Evolutionary conservation across 1,284 basidiomycete species (phyloP), one percentile per base, ranked within the genome.

Genomic region (Peniophora sp.): DNA sequence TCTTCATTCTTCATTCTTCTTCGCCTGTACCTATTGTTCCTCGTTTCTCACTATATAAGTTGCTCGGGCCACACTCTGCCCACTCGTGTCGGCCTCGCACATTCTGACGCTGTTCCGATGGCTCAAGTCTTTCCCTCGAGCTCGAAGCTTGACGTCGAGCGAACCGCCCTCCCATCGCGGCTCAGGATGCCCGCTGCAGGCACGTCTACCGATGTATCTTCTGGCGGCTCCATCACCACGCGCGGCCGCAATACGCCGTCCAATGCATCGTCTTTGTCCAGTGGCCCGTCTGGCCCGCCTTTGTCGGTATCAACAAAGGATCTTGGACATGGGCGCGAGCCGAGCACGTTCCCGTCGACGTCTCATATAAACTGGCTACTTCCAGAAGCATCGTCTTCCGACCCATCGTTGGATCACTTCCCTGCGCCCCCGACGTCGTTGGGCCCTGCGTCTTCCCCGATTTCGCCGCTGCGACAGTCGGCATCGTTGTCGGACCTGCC

Each of bases 321-420:
- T 20, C 37, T n/a, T n/a, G n/a, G 18, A 45, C 24, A 17, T 12
- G 20, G 39, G 48, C 35, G 27, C 27, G 27, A 32, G 27, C 27
- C 27, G 27, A 32, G 27, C 27, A 32, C 54, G 53, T 11, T 53
- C 56, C 6, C 37, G n/a, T n/a, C 37, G 15, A 8, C 15, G 15
- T 58, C 56, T 22, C 48, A 54, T 27, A 50, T 58, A 35, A 58
- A 52, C 44, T 55, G 57, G 57, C 36, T 57, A 22, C 15, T 20
- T 20, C 37, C 37, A 32, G 27, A 32, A 41, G n/a, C 37, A n/a
- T 20, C 37, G 37, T 17, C 37, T 20, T 17, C 37, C n/a, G 18
- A 20, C 37, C 37, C 37, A 8, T 41, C 37, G n/a, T 41, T 41
- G 37, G 37, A 5, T 41, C 18, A 8, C n/a, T 41, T 20, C 37